phyloP scores from a whole-genome alignment of 2,329 filamentous ascomycete genomes.

The Sarocladiaceae sp. region DNA sequence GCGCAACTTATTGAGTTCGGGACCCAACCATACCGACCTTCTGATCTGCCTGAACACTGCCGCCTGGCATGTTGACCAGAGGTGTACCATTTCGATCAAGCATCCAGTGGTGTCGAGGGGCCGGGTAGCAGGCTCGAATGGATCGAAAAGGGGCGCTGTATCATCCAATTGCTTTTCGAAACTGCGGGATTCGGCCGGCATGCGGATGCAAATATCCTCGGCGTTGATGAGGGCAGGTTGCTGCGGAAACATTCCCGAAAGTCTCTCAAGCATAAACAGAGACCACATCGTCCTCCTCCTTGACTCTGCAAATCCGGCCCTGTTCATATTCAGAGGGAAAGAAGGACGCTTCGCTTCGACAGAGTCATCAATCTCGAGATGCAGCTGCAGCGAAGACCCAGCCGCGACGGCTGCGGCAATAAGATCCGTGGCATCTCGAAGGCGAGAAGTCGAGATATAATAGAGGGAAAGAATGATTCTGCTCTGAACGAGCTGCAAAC shows the following conservation, averaged over 20 bases:
- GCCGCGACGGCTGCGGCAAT: slow-evolving; percentile 58
- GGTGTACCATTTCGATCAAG: slow-evolving; percentile 56
- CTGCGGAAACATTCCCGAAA: slow-evolving; percentile 54
- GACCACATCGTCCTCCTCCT: slow-evolving; percentile 70
- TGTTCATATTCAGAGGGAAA: slow-evolving; percentile 55
- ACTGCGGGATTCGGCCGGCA: slow-evolving; percentile 56
- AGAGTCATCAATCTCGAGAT: slow-evolving; percentile 53
- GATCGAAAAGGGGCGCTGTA: slow-evolving; percentile 57
- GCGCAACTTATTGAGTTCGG: slow-evolving; percentile 32
- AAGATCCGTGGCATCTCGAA: slow-evolving; percentile 59
- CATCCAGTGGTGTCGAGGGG: slow-evolving; percentile 33
- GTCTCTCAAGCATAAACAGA: slow-evolving; percentile 64
- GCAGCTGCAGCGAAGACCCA: slow-evolving; percentile 56
- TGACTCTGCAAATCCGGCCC: slow-evolving; percentile 58
- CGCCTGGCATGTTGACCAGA: slow-evolving; percentile 62
- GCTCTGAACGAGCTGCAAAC: slow-evolving; percentile 62
- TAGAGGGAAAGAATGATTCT: slow-evolving; percentile 64
- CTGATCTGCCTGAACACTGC: slow-evolving; percentile 44
- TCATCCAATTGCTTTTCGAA: slow-evolving; percentile 59
- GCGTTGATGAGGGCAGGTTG: slow-evolving; percentile 53
- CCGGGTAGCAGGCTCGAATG: slow-evolving; percentile 43
- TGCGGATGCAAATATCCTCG: slow-evolving; percentile 62
- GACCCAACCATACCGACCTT: slow-evolving; percentile 20
- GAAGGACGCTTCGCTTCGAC: slow-evolving; percentile 32
- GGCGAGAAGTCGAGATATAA: slow-evolving; percentile 57